These are phyloP conservation scores for Neurospora intermedia DNA, from an alignment of 495 filamentous ascomycete species.

Conservation along the genomic window DNA sequence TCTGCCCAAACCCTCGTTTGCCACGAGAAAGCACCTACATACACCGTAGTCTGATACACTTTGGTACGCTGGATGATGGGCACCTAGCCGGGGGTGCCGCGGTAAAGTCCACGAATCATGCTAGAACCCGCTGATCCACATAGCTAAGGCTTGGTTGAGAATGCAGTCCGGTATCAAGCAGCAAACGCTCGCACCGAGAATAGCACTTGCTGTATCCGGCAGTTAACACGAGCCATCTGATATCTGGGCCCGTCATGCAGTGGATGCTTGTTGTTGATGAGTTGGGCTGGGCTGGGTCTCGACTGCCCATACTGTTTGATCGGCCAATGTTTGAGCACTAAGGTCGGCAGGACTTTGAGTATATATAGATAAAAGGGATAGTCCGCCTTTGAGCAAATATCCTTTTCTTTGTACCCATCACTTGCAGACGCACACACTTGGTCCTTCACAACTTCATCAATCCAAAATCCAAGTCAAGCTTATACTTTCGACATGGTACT, in stretches of 20 bases:
- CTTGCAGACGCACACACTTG: neutral
- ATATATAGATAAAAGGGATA: neutral
- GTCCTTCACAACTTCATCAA: neutral
- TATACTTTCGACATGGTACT: slow-evolving; percentile 13
- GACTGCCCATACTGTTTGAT: neutral
- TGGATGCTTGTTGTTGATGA: slow-evolving; percentile 1
- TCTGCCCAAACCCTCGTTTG: neutral
- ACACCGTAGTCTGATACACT: neutral
- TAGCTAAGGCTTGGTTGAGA: slow-evolving; percentile 8
- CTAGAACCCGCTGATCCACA: slow-evolving; percentile 15
- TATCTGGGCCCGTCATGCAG: slow-evolving; percentile 2
- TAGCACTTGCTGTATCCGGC: neutral
- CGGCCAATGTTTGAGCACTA: neutral
- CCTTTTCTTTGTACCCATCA: neutral
- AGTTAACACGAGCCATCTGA: neutral
- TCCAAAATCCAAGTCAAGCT: neutral
- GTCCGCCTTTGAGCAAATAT: neutral
- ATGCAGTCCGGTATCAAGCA: neutral
- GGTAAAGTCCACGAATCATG: slow-evolving; percentile 21
- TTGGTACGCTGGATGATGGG: slow-evolving; percentile 1
- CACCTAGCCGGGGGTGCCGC: slow-evolving; percentile 10
- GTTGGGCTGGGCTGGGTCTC: slow-evolving; percentile 6
- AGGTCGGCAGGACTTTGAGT: neutral
- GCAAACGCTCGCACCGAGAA: neutral
- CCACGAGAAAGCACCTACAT: slow-evolving; percentile 6